phyloP scores from a whole-genome alignment of 352 stramenopile genomes.

The Pythium phragmiticola region DNA sequence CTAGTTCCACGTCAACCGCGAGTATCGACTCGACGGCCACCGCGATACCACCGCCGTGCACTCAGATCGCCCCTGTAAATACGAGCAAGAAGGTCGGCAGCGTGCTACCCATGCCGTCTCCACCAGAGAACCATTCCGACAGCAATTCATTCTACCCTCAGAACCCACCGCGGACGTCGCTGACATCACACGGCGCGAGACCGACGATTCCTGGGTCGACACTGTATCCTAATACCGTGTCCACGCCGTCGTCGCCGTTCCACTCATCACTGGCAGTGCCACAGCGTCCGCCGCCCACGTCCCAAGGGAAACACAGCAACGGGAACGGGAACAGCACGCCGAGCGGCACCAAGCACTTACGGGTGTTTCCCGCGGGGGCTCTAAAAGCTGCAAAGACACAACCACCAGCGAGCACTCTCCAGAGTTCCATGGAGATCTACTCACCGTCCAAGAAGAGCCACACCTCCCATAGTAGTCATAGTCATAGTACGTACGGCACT shows the following conservation, averaged over 20 bases:
- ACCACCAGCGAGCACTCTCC: conserved; percentile 15
- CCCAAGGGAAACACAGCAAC: conserved; percentile 39
- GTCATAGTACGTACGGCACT: conserved; percentile 9
- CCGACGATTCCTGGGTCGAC: conserved; percentile 13
- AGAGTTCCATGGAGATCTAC: conserved; percentile 51
- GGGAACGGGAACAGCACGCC: conserved; percentile 1
- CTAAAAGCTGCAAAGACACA: conserved; percentile 8
- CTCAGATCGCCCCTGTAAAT: conserved; percentile 2
- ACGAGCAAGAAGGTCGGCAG: conserved; percentile 18
- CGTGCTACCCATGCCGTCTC: conserved; percentile 21
- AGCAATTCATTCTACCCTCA: conserved; percentile 7
- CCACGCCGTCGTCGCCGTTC: conserved; percentile 22
- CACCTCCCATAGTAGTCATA: conserved; percentile 23
- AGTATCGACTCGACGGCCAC: conserved; percentile 22
- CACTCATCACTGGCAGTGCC: conserved; percentile 31
- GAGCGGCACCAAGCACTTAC: conserved; percentile 16
- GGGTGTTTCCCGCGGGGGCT: conserved; percentile 14
- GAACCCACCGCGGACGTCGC: conserved; percentile 29
- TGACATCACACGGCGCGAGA: conserved; percentile 57
- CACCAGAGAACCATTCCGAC: not conserved
- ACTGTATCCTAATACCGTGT: conserved; percentile 14
- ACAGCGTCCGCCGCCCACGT: conserved; percentile 49
- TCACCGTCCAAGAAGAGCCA: conserved; percentile 41
- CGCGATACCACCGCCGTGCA: not conserved
- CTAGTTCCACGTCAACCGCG: conserved; percentile 29